Conservation (phyloP, 2,329 filamentous ascomycete genomes). For the Ciborinia camelliae region DNA sequence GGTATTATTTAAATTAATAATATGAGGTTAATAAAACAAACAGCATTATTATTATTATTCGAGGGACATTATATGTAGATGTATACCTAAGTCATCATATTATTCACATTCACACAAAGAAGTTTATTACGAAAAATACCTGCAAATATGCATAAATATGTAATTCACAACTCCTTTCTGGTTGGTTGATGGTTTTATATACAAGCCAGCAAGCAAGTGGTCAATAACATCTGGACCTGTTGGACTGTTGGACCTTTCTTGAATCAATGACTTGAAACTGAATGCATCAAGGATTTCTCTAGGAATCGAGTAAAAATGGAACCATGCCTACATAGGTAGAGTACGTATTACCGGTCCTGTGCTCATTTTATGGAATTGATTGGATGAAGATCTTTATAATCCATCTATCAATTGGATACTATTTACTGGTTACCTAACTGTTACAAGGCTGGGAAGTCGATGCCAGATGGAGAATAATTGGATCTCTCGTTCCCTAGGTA, state of each 20-base stretch:
- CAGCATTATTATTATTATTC: conserved; percentile 15
- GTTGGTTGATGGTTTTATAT: conserved; percentile 10
- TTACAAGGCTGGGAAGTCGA: conserved; percentile 4
- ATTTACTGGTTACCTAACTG: too few species aligned
- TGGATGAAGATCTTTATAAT: conserved; percentile 4
- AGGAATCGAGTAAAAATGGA: conserved; percentile 3
- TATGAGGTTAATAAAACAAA: conserved; percentile 1
- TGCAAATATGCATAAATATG: too few species aligned
- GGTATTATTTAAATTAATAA: not conserved
- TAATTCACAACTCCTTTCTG: not conserved
- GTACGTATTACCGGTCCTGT: too few species aligned
- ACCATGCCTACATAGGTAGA: too few species aligned
- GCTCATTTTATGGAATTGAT: not conserved
- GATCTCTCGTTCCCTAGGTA: too few species aligned
- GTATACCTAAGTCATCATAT: too few species aligned
- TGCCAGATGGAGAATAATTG: not conserved
- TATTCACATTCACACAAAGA: too few species aligned
- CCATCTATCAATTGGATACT: too few species aligned
- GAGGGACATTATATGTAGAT: too few species aligned
- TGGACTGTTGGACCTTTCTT: too few species aligned
- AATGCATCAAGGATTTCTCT: not conserved
- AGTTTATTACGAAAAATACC: too few species aligned
- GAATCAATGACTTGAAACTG: conserved; percentile 10
- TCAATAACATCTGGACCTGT: conserved; percentile 15
- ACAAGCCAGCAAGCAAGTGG: not conserved